Percentiles rank a stretch among this genome's conserved stretches.
Conservation (phyloP, 2,329 filamentous ascomycete genomes). For the Cephalotrichum gorgonifer region DNA sequence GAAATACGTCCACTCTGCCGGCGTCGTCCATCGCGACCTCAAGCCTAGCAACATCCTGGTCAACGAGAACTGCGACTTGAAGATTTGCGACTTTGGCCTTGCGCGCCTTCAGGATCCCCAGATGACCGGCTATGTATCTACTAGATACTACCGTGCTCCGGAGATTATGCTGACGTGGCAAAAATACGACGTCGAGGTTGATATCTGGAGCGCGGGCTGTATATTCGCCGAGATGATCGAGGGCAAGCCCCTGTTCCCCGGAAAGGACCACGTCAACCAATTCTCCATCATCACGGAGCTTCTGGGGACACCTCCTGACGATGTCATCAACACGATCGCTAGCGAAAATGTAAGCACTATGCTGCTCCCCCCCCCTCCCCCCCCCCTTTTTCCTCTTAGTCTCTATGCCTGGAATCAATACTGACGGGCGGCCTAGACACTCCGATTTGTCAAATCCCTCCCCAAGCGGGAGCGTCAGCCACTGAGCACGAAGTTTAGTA, state of each 20-base stretch:
- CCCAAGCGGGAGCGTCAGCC: slow-evolving; percentile 90
- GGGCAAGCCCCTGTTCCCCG: slow-evolving; percentile 94
- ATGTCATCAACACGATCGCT: slow-evolving; percentile 97
- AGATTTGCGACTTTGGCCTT: slow-evolving; percentile 98
- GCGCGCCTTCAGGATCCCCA: slow-evolving; percentile 97
- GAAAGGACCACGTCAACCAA: slow-evolving; percentile 98
- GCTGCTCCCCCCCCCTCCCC: neutral
- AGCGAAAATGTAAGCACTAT: slow-evolving; percentile 87
- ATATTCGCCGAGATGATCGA: slow-evolving; percentile 99
- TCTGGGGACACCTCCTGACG: slow-evolving; percentile 88
- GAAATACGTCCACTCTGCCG: slow-evolving; percentile 98
- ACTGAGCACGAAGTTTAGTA: slow-evolving; percentile 83
- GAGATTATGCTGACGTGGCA: slow-evolving; percentile 99
- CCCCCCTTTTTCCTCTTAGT: neutral
- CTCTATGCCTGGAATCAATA: neutral
- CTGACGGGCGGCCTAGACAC: slow-evolving; percentile 52
- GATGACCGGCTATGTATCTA: slow-evolving; percentile 99
- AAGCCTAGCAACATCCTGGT: slow-evolving; percentile 99
- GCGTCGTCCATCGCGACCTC: slow-evolving; percentile 92
- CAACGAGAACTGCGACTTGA: slow-evolving; percentile 98
- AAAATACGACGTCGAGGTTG: slow-evolving; percentile 98
- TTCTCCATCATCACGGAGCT: slow-evolving; percentile 99
- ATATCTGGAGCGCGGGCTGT: slow-evolving; percentile 98
- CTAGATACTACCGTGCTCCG: slow-evolving; percentile 94
- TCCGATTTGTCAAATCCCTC: slow-evolving; percentile 94